Conservation (phyloP, 192 early-diverging fungal species). For the Cladochytrium replicatum region DNA sequence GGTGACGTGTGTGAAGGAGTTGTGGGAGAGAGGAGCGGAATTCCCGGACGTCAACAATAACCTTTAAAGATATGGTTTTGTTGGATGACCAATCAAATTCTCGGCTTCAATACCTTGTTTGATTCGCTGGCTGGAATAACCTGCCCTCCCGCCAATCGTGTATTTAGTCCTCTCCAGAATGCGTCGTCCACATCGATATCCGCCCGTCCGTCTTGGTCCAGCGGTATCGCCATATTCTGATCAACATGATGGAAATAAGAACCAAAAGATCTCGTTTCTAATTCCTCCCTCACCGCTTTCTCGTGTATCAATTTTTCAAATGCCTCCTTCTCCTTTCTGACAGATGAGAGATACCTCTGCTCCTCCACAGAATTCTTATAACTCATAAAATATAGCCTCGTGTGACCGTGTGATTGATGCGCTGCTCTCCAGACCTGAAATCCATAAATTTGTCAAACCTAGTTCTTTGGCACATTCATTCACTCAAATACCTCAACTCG, state of each 20-base stretch:
- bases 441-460: not conserved
- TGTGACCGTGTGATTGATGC: constrained; percentile 36
- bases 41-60: constrained; percentile 88
- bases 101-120: constrained; percentile 11
- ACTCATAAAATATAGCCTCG: constrained; percentile 84
- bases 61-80: constrained; percentile 10
- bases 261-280: not conserved
- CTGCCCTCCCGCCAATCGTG: constrained; percentile 58
- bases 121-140: constrained; percentile 4
- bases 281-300: constrained; percentile 53
- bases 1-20: constrained; percentile 65
- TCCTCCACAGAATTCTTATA: constrained; percentile 95
- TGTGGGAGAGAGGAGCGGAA: constrained; percentile 86
- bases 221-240: constrained; percentile 70
- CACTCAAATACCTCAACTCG: constrained; percentile 57
- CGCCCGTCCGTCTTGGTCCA: constrained; percentile 49
- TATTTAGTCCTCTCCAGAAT: constrained; percentile 44
- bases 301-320: constrained; percentile 88
- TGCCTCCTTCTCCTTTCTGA: constrained; percentile 83
- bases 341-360: constrained; percentile 72
- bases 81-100: not conserved
- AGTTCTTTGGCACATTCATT: not conserved
- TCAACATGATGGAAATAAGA: not conserved
- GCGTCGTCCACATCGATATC: constrained; percentile 30
- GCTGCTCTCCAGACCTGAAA: constrained; percentile 48